These are phyloP conservation scores for Apiospora aurea DNA, from an alignment of 2,329 filamentous ascomycete species.

Conservation along the genomic window DNA sequence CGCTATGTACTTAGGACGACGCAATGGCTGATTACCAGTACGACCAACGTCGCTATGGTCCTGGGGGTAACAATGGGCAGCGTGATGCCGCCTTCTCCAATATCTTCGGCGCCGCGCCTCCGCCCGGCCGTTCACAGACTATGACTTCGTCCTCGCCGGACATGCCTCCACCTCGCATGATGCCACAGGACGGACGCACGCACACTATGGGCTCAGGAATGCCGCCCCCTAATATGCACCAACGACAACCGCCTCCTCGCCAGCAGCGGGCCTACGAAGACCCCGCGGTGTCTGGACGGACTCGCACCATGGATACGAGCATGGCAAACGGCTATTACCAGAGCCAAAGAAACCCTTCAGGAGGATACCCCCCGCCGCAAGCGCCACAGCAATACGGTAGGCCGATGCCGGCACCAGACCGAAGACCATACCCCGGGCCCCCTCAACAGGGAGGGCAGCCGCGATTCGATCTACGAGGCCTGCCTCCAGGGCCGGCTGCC, in stretches of 20 bases:
- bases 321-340: constrained; percentile 61
- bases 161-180: constrained; percentile 57
- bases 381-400: constrained; percentile 43
- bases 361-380: constrained; percentile 49
- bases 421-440: constrained; percentile 75
- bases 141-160: constrained; percentile 79
- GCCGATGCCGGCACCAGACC: constrained; percentile 57
- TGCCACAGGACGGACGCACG: constrained; percentile 70
- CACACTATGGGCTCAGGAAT: constrained; percentile 73
- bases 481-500: constrained; percentile 50
- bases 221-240: constrained; percentile 58
- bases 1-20: constrained; percentile 47
- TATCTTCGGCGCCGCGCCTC: constrained; percentile 90
- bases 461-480: constrained; percentile 68
- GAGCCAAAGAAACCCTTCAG: constrained; percentile 58
- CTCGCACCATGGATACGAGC: constrained; percentile 52
- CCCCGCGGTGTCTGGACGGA: constrained; percentile 44
- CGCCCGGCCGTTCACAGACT: constrained; percentile 89
- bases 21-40: constrained; percentile 64
- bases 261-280: constrained; percentile 47
- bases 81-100: constrained; percentile 95
- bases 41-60: constrained; percentile 61
- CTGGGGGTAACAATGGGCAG: constrained; percentile 66
- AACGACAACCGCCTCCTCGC: constrained; percentile 65
- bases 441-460: constrained; percentile 46